Evolutionary conservation across 306 rosid genomes (phyloP), one percentile per base, ranked within the genome.

Genomic region (Pyrus betulifolia): DNA sequence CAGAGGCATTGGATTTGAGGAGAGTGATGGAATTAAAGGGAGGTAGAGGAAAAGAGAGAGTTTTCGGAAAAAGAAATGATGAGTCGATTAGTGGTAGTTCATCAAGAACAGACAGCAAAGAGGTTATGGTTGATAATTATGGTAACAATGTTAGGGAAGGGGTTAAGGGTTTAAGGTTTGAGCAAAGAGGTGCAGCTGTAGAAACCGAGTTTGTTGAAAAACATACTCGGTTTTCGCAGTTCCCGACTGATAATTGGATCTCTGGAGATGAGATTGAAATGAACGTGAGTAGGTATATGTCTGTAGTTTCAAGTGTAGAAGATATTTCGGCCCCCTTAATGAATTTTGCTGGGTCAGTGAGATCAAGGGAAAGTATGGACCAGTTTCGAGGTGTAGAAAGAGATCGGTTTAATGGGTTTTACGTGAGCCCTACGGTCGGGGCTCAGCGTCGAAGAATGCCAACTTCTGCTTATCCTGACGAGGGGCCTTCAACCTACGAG

Each of bases 401-500:
- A 86, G 81, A 23, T 67, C 71, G 59, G 68, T 70, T 58, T 38
- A 51, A 73, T 67, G 80, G 75, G 59, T 84, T 70, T 38, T 67
- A 76, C 46, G 72, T 80, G 10, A 82, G 68, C 49, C 28, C 80
- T 52, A 35, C 54, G 76, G 76, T 51, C 4, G 69, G 38, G 70
- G 61, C 69, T 74, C 85, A 55, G 72, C 76, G 63, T 46, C 51
- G 42, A 42, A 81, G 88, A 79, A 14, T 74, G 14, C 75, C 69
- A 13, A 71, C 66, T 67, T 77, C 66, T 61, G 68, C 58, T 44
- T 81, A 79, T 81, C 71, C 74, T 19, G 66, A 78, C 3, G 90
- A 79, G 65, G 82, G 86, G 59, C 84, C 88, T 23, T 87, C 86
- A 45, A 86, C 70, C 75, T 75, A 77, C 21, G 72, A 42, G 35